Evolutionary conservation across 2,329 filamentous ascomycete genomes (phyloP).

Genomic region (Monilinia aucupariae): DNA sequence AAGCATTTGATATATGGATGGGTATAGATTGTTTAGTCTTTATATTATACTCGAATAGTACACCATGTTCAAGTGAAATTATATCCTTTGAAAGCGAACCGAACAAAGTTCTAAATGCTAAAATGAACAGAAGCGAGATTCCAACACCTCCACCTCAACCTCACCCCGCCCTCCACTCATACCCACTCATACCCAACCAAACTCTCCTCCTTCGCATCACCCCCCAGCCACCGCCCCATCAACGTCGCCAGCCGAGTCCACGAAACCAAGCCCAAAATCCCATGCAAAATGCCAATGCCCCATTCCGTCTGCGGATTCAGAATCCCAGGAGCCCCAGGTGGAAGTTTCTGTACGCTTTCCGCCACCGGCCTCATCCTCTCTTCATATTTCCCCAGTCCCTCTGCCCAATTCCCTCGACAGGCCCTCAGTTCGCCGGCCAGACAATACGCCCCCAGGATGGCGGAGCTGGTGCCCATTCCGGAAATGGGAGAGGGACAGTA

Average conservation of each 20-base stretch:
- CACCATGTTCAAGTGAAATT: no score
- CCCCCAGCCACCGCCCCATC: neutral
- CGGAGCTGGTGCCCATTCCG: slow-evolving; percentile 40
- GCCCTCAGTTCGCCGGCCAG: slow-evolving; percentile 42
- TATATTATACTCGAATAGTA: no score
- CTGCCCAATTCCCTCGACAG: slow-evolving; percentile 4
- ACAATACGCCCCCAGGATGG: slow-evolving; percentile 42
- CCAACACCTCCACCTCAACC: no score
- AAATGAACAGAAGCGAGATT: no score
- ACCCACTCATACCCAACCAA: slow-evolving; percentile 7
- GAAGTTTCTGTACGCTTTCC: slow-evolving; percentile 5
- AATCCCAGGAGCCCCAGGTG: neutral
- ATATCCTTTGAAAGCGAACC: no score
- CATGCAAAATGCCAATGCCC: neutral
- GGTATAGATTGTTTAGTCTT: no score
- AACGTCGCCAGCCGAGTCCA: slow-evolving; percentile 2
- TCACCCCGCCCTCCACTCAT: neutral
- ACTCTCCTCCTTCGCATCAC: neutral
- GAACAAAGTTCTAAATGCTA: no score
- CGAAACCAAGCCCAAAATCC: neutral
- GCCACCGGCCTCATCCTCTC: slow-evolving; percentile 5
- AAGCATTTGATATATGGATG: no score
- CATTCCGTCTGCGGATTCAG: slow-evolving; percentile 1
- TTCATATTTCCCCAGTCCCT: neutral
- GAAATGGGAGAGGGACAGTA: slow-evolving; percentile 36